These are phyloP conservation scores for Carex pumila DNA, from an alignment of 176 grass and related monocot species.

Conservation along the genomic window DNA sequence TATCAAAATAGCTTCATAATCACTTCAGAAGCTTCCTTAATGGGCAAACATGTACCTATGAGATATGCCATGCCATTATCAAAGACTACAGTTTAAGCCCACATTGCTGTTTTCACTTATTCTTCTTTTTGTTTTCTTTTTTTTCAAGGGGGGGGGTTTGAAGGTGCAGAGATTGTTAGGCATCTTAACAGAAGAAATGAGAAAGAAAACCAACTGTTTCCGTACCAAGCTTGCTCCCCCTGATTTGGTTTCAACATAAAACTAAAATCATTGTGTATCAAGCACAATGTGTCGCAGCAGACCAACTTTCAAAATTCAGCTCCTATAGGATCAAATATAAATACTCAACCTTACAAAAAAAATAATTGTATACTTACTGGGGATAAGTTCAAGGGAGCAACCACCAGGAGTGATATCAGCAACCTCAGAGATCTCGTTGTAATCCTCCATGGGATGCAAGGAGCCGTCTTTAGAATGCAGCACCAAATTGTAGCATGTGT, in stretches of 20 bases:
- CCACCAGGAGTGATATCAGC: conserved; percentile 82
- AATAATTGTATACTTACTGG: conserved; percentile 38
- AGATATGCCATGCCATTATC: not conserved
- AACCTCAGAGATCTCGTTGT: conserved; percentile 95
- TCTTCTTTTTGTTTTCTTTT: not conserved
- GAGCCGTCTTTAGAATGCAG: conserved; percentile 79
- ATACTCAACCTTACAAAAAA: conserved; percentile 18
- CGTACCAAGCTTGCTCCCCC: not conserved
- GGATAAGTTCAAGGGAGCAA: conserved; percentile 85
- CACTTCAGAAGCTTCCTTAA: not conserved
- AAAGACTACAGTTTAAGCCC: not conserved
- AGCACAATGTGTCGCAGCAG: not conserved
- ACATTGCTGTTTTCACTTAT: not conserved
- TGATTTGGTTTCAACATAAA: not conserved
- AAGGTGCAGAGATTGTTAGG: not conserved
- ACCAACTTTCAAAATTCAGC: not conserved
- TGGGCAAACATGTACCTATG: not conserved
- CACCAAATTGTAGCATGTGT: conserved; percentile 86
- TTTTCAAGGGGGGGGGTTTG: not conserved
- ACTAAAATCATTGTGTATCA: not conserved
- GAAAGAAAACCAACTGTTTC: not conserved
- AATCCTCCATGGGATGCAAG: conserved; percentile 79
- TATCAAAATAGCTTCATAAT: not conserved
- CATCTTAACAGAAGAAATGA: not conserved
- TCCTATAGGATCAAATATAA: not conserved